Evolutionary conservation across 768 basidiomycete species (phyloP).

Genomic region (Boletus subcaerulescens): DNA sequence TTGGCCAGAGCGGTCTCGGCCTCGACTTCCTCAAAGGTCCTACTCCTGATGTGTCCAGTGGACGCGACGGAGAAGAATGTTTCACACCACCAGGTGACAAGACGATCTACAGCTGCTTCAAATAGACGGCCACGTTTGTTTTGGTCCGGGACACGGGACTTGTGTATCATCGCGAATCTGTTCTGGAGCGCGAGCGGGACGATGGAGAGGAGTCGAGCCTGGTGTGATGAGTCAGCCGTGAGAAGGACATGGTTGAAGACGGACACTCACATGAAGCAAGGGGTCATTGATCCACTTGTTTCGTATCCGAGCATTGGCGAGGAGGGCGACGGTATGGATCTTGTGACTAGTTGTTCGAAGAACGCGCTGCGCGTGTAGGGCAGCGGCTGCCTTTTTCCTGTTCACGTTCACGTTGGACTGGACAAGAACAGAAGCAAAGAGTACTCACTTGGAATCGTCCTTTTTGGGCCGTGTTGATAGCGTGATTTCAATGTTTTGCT

Average conservation of each 20-base stretch:
- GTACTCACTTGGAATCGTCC: conserved; percentile 46
- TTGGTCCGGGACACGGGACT: conserved; percentile 75
- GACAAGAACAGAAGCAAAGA: background rate
- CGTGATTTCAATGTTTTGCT: conserved; percentile 66
- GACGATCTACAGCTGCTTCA: conserved; percentile 69
- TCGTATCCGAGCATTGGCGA: conserved; percentile 69
- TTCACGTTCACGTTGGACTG: conserved; percentile 31
- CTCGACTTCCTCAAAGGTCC: conserved; percentile 76
- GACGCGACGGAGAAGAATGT: conserved; percentile 63
- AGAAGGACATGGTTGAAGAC: background rate
- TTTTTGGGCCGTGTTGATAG: conserved; percentile 46
- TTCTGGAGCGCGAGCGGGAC: conserved; percentile 80
- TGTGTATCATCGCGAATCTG: conserved; percentile 77
- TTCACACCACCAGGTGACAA: conserved; percentile 83
- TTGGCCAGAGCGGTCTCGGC: conserved; percentile 29
- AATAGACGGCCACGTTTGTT: conserved; percentile 84
- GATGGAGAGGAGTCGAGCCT: conserved; percentile 89
- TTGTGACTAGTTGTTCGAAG: conserved; percentile 83
- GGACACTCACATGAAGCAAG: conserved; percentile 68
- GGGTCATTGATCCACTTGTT: conserved; percentile 85
- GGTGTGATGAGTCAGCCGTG: conserved; percentile 6
- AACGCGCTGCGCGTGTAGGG: conserved; percentile 65
- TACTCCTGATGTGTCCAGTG: conserved; percentile 67
- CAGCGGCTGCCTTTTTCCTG: conserved; percentile 39
- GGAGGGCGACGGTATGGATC: conserved; percentile 79